Base-by-base conservation (phyloP, 176 grass and related monocot species). In the Eleusine coracana region DNA sequence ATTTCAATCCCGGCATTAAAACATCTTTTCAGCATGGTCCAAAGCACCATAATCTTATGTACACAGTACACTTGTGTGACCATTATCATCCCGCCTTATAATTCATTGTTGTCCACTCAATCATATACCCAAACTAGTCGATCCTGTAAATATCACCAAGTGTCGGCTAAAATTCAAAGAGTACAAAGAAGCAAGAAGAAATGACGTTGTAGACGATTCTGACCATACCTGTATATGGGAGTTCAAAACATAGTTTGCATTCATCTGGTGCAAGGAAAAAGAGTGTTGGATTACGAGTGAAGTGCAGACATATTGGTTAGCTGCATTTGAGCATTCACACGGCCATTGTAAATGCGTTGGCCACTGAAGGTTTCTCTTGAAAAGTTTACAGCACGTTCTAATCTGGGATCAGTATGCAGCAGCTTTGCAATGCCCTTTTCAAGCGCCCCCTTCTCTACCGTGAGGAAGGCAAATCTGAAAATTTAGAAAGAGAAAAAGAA, bases 381-480 rank as follows among this genome's bases (percentile, higher is more conserved):
- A 6, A 75, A 14, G 31, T 38, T 34, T 13, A 56, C 72, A 56
- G 11, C 5, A 75, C 72, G 29, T 34, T 56, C 12, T 56, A 75
- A 37, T n/a, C 8, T 56, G 9, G 72, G 72, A 37, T 75, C 3
- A 38, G 34, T 75, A 13, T 56, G n/a, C 17, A 75, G 20, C 34
- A 75, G 49, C 49, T 75, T 75, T 56, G 72, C 72, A 38, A 75
- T 7, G 6, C 50, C 29, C 50, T 37, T 75, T n/a, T 75, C 50
- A 21, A 75, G 72, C 50, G n/a, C 0, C 18, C 72, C 72, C 50
- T 75, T 56, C 50, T 75, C 10, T 21, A 56, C 56, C 31, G 38
- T 51, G 45, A 75, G 72, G 72, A 74, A 55, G 50, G 36, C 50
- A n/a, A 14, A 38, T n/a, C 72, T 75, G 72, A 75, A 75, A 9